phyloP scores from a whole-genome alignment of 2,329 filamentous ascomycete genomes.

The Magnaporthiopsis poae region DNA sequence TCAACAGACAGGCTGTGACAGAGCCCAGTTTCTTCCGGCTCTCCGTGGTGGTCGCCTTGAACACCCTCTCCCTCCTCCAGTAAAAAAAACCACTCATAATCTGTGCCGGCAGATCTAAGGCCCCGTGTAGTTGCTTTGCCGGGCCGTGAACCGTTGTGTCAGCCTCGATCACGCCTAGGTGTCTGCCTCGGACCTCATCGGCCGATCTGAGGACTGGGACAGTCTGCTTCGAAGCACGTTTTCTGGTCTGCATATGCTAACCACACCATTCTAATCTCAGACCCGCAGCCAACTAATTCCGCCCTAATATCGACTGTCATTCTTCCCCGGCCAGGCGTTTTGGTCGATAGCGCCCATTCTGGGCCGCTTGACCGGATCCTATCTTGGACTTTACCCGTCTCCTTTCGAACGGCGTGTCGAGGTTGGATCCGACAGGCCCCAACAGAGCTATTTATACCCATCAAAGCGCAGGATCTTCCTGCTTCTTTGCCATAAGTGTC shows the following conservation, averaged over 20 bases:
- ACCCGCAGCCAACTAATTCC: not conserved
- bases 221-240: not conserved
- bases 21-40: not conserved
- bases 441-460: not conserved
- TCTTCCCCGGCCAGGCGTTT: not conserved
- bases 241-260: not conserved
- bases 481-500: not conserved
- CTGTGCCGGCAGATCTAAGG: not conserved
- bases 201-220: too few species aligned
- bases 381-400: not conserved
- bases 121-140: not conserved
- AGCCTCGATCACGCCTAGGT: not conserved
- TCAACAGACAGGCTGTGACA: not conserved
- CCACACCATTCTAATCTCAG: not conserved
- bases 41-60: not conserved
- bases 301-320: not conserved
- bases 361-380: not conserved
- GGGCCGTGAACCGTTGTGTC: not conserved
- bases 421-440: not conserved
- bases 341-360: not conserved
- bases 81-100: not conserved
- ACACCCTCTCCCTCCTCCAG: not conserved
- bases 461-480: not conserved
- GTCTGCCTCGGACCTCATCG: not conserved
- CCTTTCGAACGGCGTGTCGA: not conserved